Evolutionary conservation across 2,329 filamentous ascomycete species (phyloP).

Genomic region (Ceratocystiopsis sp.): DNA sequence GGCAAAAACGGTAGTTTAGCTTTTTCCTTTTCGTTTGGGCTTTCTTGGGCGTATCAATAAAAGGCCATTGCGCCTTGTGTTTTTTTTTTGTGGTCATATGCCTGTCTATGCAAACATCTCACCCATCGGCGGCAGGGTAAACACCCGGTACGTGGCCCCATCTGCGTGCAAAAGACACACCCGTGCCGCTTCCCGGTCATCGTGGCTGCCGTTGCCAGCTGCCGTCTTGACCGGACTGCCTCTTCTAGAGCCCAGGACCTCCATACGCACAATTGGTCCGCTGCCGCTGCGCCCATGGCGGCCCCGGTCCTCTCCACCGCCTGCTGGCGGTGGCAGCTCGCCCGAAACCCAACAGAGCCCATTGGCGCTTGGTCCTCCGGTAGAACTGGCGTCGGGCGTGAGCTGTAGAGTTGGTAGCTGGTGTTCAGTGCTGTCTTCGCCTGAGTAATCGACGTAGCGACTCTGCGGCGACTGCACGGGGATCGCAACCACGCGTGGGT

Average conservation of each 20-base stretch:
- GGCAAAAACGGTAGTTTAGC: slow-evolving; percentile 23
- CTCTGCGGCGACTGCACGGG: slow-evolving; percentile 1
- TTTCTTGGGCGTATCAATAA: neutral
- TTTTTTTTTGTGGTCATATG: neutral
- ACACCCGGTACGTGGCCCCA: slow-evolving; percentile 29
- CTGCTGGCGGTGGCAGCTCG: neutral
- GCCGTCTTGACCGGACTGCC: neutral
- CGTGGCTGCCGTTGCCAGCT: neutral
- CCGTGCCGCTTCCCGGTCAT: slow-evolving; percentile 21
- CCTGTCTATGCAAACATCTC: slow-evolving; percentile 4
- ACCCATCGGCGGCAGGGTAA: slow-evolving; percentile 20
- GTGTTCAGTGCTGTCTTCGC: neutral
- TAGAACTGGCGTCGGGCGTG: too few relatives aligned
- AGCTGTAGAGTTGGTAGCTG: too few relatives aligned
- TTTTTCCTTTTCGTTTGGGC: neutral
- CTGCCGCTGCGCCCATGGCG: neutral
- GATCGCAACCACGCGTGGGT: slow-evolving; percentile 5
- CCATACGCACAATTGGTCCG: slow-evolving; percentile 24
- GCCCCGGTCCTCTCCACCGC: neutral
- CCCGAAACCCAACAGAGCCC: slow-evolving; percentile 6
- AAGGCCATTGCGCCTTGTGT: neutral
- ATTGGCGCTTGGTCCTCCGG: neutral
- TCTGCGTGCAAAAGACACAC: slow-evolving; percentile 34
- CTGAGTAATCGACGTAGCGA: neutral
- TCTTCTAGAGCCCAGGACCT: slow-evolving; percentile 26